phyloP scores from a whole-genome alignment of 176 grass and related monocot genomes.

The Areca catechu region DNA sequence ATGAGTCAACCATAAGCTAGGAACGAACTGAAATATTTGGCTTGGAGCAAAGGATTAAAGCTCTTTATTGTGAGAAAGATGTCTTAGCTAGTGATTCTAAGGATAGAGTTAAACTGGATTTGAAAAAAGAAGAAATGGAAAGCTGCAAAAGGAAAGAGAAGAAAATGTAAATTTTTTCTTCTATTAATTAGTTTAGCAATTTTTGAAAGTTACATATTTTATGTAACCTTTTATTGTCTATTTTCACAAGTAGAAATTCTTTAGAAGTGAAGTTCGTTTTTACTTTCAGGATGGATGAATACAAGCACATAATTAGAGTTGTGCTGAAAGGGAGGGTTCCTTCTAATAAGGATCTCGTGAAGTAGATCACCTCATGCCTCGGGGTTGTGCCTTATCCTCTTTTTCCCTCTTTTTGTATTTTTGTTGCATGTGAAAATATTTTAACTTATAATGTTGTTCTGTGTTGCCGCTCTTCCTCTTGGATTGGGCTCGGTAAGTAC shows the following conservation, averaged over 20 bases:
- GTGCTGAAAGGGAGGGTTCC: conserved; percentile 57
- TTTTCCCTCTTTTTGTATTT: background rate
- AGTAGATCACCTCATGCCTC: conserved; percentile 58
- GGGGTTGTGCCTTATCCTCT: conserved; percentile 30
- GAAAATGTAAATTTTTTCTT: conserved; percentile 46
- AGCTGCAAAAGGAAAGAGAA: conserved; percentile 49
- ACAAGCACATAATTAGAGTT: conserved; percentile 55
- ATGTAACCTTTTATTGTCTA: too few species aligned
- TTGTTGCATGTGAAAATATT: too few species aligned
- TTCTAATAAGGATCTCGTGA: conserved; percentile 51
- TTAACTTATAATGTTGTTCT: too few species aligned
- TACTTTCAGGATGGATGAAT: conserved; percentile 59
- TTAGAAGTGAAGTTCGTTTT: conserved; percentile 1
- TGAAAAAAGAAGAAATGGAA: conserved; percentile 78
- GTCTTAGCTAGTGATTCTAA: conserved; percentile 49
- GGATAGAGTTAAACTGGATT: conserved; percentile 57
- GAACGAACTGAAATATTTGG: conserved; percentile 58
- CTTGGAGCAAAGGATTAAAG: conserved; percentile 76
- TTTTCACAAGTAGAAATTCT: too few species aligned
- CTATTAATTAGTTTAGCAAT: conserved; percentile 3
- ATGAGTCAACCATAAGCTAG: conserved; percentile 54
- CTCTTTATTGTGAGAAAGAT: conserved; percentile 64
- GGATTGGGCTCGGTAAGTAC: too few species aligned
- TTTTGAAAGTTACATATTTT: too few species aligned
- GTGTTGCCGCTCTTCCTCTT: too few species aligned